Evolutionary conservation across 1,284 basidiomycete species (phyloP).

Genomic region (Heterobasidion annosum): DNA sequence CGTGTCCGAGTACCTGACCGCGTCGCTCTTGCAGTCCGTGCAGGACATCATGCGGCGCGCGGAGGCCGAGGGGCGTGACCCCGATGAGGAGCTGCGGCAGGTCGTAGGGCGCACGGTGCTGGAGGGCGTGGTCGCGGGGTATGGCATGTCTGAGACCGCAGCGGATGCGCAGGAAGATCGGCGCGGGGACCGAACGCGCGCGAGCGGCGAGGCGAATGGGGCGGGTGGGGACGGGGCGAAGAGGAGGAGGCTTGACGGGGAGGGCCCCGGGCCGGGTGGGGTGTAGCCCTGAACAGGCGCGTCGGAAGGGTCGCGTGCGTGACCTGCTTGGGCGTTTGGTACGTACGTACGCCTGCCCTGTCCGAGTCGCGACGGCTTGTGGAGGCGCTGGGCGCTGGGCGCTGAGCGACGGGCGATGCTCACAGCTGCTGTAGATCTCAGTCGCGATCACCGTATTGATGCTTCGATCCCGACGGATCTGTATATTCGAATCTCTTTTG

Average conservation of each 20-base stretch:
- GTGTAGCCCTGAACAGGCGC: too few species aligned
- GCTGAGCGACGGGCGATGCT: too few species aligned
- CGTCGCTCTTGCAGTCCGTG: conserved; percentile 56
- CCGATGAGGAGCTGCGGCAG: conserved; percentile 47
- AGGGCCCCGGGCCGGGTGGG: too few species aligned
- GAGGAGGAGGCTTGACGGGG: conserved; percentile 17
- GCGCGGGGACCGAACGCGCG: background rate
- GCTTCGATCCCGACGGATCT: too few species aligned
- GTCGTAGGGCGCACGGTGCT: conserved; percentile 54
- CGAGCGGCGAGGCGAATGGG: conserved; percentile 7
- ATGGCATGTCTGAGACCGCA: conserved; percentile 13
- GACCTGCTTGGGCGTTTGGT: too few species aligned
- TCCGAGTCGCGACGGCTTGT: too few species aligned
- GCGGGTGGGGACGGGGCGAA: conserved; percentile 16
- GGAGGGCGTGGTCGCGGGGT: conserved; percentile 51
- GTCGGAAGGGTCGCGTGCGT: too few species aligned
- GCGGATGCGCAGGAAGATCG: background rate
- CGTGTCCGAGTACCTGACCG: conserved; percentile 63
- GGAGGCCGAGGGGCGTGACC: conserved; percentile 52
- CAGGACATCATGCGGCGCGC: conserved; percentile 59
- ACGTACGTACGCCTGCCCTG: too few species aligned
- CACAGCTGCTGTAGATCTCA: too few species aligned
- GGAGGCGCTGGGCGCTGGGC: too few species aligned
- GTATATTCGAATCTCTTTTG: too few species aligned
- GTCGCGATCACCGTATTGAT: too few species aligned